Evolutionary conservation across 2,329 filamentous ascomycete genomes (phyloP).

Genomic region (Trichoderma harzianum): DNA sequence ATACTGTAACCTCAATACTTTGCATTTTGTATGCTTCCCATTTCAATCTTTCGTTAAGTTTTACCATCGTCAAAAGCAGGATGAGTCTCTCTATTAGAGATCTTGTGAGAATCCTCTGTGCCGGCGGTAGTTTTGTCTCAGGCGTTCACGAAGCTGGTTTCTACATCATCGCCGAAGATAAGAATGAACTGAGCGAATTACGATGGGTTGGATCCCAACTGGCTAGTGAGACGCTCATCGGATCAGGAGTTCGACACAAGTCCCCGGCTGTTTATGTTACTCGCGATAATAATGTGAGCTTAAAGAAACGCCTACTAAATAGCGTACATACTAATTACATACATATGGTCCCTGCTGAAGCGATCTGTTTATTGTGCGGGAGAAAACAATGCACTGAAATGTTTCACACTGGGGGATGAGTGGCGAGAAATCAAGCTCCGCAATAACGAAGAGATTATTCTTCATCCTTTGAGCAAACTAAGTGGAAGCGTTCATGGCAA

Average conservation of each 20-base stretch:
- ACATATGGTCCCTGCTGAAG: background rate
- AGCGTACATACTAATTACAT: background rate
- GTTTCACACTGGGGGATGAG: background rate
- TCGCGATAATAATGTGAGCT: background rate
- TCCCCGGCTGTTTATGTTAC: background rate
- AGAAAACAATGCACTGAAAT: background rate
- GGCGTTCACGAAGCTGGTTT: background rate
- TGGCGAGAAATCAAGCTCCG: background rate
- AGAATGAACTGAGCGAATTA: background rate
- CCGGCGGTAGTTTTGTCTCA: background rate
- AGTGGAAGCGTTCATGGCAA: background rate
- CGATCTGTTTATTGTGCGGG: background rate
- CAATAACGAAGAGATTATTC: background rate
- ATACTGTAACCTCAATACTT: background rate
- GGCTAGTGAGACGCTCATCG: background rate
- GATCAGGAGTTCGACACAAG: background rate
- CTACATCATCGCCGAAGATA: background rate
- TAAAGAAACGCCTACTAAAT: too few species aligned
- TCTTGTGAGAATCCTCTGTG: background rate
- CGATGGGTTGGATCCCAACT: background rate
- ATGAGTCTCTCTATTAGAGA: background rate
- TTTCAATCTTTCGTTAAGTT: accelerated
- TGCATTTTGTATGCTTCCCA: background rate
- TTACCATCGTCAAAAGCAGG: background rate
- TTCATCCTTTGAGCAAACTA: background rate